Evolutionary conservation across 73 alveolate species (phyloP), one percentile per base, ranked within the genome.

Genomic region (Paramecium biaurelia): DNA sequence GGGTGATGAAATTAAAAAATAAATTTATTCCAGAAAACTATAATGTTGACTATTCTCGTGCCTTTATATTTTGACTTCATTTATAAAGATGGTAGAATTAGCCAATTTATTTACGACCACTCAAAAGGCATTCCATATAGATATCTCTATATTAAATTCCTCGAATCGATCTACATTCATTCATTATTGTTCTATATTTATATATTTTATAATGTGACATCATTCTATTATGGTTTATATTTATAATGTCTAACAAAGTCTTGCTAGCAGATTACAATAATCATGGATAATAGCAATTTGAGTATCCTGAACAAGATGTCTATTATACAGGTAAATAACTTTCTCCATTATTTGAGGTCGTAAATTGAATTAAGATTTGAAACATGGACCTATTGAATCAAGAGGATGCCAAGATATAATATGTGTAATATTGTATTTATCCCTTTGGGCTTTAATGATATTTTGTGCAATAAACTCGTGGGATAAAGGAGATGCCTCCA

Each of bases 391-490:
- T 4, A 14, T 79, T 4, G 41, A 41, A 20, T 24, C 32, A 30
- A 79, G 90, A 79, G 70, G 76, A 43, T 79, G 90, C 15, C 20
- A 43, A 43, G 90, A 79, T 14, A 9, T 79, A 18, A 6, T 79
- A 5, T 79, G 34, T 45, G 70, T 79, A 2, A 45, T 79, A 18
- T 26, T 47, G 10, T 79, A 43, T 42, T 79, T 79, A n/a, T 70
- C 76, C 1, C 9, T 47, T 7, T 79, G 90, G 90, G 90, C 90
- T 1, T n/a, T 79, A 14, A 79, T 79, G 90, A 41, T 79, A 3
- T 79, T 42, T 47, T 79, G 70, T 21, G 70, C 90, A 47, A 43
- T 79, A 11, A 79, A 23, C 1, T 12, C 90, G 8, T 79, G 56
- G 45, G 34, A 34, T 7, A 10, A 6, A 24, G 90, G 90, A 5